Base-by-base conservation (phyloP, 1,284 basidiomycete genomes). In the Ganoderma lingzhi region DNA sequence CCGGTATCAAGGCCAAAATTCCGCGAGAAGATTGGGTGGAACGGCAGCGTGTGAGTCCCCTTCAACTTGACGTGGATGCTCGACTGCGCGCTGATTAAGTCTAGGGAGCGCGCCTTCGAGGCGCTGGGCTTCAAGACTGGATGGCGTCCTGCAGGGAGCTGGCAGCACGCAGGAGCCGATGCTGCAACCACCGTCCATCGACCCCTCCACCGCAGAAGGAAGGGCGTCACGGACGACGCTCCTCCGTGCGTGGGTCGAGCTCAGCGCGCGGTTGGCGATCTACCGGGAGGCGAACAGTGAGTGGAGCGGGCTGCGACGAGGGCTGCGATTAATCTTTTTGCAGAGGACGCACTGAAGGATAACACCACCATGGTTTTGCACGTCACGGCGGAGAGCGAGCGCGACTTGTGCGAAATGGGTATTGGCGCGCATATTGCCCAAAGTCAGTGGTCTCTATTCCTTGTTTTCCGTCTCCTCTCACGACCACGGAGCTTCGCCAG, bases 341-440 rank as follows among this genome's bases (percentile, higher is more conserved):
- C 65, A 78, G 76, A 73, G 66, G 74, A 75, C 0, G 44, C 66
- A 10, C 58, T 77, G 15, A 67, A 70, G 12, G 59, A 66, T 14
- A 77, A 76, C 59, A 71, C 62, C 19, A 23, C 71, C 1, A 66
- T 70, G 64, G 63, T 65, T 6, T 41, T 76, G 2, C 56, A 68
- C 42, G 87, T 92, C 9, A 87, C 85, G 66, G 80, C 89, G 39
- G 87, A 91, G 45, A 84, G 82, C 72, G 89, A 83, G 9, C 83
- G 91, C 44, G 92, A 93, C 71, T 85, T 88, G 83, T 90, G 90
- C 78, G 91, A 93, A 77, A 84, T 78, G 48, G 90, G 84, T 0
- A 86, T 94, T 66, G 93, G 93, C 15, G 91, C 92, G 6, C 92
- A 94, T 79, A 86, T 88, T 39, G 88, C 90, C 69, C 92, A 94